phyloP scores from a whole-genome alignment of 495 filamentous ascomycete genomes.

The Penicillium ucsense region DNA sequence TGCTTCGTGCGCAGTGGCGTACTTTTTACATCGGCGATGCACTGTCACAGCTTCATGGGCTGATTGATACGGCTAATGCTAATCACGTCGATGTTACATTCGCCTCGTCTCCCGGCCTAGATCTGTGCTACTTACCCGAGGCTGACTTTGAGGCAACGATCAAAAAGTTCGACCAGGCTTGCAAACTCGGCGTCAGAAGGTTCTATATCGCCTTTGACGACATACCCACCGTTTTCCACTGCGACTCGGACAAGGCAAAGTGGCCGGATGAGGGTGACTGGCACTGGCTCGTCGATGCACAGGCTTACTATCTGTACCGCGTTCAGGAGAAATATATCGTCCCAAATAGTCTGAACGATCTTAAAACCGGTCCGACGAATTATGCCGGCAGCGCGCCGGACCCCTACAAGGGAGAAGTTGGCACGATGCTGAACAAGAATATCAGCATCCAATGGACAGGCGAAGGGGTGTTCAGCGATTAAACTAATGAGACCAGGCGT shows the following conservation, averaged over 20 bases:
- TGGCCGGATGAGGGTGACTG: conserved; percentile 2
- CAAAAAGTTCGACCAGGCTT: conserved; percentile 6
- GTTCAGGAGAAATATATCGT: conserved; percentile 6
- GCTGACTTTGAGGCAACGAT: conserved; percentile 6
- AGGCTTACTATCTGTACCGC: conserved; percentile 9
- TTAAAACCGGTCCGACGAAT: conserved; percentile 9
- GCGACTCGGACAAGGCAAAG: conserved; percentile 6
- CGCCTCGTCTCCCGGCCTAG: conserved; percentile 8
- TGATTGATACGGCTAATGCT: conserved; percentile 6
- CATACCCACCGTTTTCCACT: conserved; percentile 6
- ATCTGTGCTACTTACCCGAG: conserved; percentile 6
- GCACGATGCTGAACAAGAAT: conserved; percentile 8
- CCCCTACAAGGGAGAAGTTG: conserved; percentile 11
- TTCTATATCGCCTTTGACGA: conserved; percentile 12
- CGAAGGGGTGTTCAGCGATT: conserved; percentile 10
- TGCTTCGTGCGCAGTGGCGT: conserved; percentile 9
- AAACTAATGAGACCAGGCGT: conserved; percentile 10
- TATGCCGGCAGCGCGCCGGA: conserved; percentile 7
- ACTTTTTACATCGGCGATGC: conserved; percentile 5
- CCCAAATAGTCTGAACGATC: conserved; percentile 5
- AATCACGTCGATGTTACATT: conserved; percentile 11
- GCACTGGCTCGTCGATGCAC: conserved; percentile 6
- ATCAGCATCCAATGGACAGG: conserved; percentile 12
- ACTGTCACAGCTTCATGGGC: conserved; percentile 5
- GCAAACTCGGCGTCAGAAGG: conserved; percentile 6